These are phyloP conservation scores for Leccinum ochraceum DNA, from an alignment of 768 basidiomycete genomes.

Conservation along the genomic window DNA sequence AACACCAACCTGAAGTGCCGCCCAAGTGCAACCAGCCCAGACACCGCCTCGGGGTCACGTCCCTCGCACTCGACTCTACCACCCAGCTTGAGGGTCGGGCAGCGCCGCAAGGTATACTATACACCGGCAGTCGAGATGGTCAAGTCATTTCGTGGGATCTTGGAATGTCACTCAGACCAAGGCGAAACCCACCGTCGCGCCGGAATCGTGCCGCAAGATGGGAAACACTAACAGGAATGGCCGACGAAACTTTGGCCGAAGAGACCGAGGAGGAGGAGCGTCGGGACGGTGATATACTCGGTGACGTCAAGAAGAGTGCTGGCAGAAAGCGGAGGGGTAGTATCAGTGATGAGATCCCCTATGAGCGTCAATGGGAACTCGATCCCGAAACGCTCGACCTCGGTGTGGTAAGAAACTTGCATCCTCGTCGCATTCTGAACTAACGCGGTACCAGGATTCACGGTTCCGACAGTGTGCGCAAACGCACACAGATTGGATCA, in stretches of 20 bases:
- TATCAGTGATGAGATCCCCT: slow-evolving; percentile 43
- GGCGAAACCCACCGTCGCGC: slow-evolving; percentile 35
- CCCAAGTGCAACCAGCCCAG: slow-evolving; percentile 53
- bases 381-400: slow-evolving; percentile 55
- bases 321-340: slow-evolving; percentile 35
- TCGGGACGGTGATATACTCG: slow-evolving; percentile 77
- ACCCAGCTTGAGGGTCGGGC: slow-evolving; percentile 69
- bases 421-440: slow-evolving; percentile 3
- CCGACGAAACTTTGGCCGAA: slow-evolving; percentile 65
- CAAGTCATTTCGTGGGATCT: slow-evolving; percentile 88
- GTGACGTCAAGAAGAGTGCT: slow-evolving; percentile 58
- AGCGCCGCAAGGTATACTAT: slow-evolving; percentile 83
- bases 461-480: slow-evolving; percentile 88
- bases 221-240: slow-evolving; percentile 87
- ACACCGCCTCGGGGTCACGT: slow-evolving; percentile 84
- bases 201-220: slow-evolving; percentile 48
- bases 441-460: slow-evolving; percentile 41
- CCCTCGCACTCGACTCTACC: slow-evolving; percentile 84
- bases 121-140: slow-evolving; percentile 89
- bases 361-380: slow-evolving; percentile 80
- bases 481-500: slow-evolving; percentile 94
- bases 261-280: slow-evolving; percentile 63
- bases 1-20: slow-evolving; percentile 21
- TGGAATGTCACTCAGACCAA: slow-evolving; percentile 54
- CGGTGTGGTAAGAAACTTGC: slow-evolving; percentile 44